A percentile compares a stretch with the other conserved stretches of the same genome.
Conservation (phyloP, 2,329 filamentous ascomycete genomes). For the Ophiognomonia clavigignenti-juglandacearum region DNA sequence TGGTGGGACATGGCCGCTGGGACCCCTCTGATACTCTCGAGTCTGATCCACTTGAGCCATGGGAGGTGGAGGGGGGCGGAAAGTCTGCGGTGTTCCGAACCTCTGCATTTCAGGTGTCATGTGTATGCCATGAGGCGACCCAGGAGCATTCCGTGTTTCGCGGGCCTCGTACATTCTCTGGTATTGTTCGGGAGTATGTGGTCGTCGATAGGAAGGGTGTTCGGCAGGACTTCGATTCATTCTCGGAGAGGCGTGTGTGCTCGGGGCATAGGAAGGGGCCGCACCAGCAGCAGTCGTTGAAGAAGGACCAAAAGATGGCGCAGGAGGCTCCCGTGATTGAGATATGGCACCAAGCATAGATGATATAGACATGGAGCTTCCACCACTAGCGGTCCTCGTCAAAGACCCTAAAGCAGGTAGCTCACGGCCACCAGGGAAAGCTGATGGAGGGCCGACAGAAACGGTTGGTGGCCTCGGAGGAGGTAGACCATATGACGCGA, state of each 20-base stretch:
- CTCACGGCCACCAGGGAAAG: slow-evolving; percentile 46
- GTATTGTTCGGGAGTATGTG: slow-evolving; percentile 66
- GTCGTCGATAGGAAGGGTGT: slow-evolving; percentile 59
- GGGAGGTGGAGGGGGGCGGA: slow-evolving; percentile 44
- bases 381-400: slow-evolving; percentile 39
- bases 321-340: slow-evolving; percentile 29
- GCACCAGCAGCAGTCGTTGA: slow-evolving; percentile 31
- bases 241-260: slow-evolving; percentile 51
- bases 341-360: slow-evolving; percentile 53
- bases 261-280: slow-evolving; percentile 40
- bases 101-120: slow-evolving; percentile 53
- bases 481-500: slow-evolving; percentile 37
- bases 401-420: slow-evolving; percentile 48
- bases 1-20: slow-evolving; percentile 33
- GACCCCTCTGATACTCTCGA: slow-evolving; percentile 33
- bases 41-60: slow-evolving; percentile 37
- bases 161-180: slow-evolving; percentile 48
- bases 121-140: slow-evolving; percentile 46
- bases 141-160: slow-evolving; percentile 32
- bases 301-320: slow-evolving; percentile 37
- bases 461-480: slow-evolving; percentile 40
- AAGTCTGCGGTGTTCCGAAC: slow-evolving; percentile 54
- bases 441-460: slow-evolving; percentile 36
- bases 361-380: slow-evolving; percentile 58
- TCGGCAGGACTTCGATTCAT: slow-evolving; percentile 53